These are phyloP conservation scores for Ploettnerulaceae sp. DNA, from an alignment of 2,329 filamentous ascomycete genomes.

Conservation along the genomic window DNA sequence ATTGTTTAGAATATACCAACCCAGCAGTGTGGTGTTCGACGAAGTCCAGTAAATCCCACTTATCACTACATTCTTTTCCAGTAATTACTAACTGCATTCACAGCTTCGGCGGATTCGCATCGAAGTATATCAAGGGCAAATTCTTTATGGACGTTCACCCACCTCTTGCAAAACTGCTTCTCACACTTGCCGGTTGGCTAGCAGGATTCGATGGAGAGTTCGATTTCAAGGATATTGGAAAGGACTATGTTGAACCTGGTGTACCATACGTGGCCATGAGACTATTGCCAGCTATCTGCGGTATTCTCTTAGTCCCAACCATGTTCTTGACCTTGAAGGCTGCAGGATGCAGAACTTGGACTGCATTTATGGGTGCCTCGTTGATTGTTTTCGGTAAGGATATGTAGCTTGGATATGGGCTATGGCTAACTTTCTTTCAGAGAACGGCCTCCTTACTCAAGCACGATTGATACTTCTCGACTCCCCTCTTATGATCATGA, in stretches of 20 bases:
- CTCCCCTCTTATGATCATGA: slow-evolving; percentile 89
- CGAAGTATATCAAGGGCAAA: slow-evolving; percentile 97
- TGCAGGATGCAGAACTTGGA: slow-evolving; percentile 80
- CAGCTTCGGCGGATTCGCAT: slow-evolving; percentile 95
- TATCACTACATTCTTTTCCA: background rate
- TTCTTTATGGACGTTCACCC: slow-evolving; percentile 99
- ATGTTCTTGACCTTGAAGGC: slow-evolving; percentile 96
- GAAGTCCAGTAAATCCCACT: slow-evolving; percentile 82
- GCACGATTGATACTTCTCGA: slow-evolving; percentile 94
- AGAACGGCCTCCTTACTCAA: slow-evolving; percentile 93
- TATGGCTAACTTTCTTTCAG: slow-evolving; percentile 43
- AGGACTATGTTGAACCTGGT: slow-evolving; percentile 91
- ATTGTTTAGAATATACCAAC: slow-evolving; percentile 93
- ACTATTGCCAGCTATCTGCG: slow-evolving; percentile 82
- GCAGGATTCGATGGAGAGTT: slow-evolving; percentile 94
- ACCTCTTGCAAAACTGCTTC: slow-evolving; percentile 91
- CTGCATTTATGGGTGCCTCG: slow-evolving; percentile 75
- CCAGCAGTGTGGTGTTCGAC: slow-evolving; percentile 94
- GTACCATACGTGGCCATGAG: slow-evolving; percentile 99
- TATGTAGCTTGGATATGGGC: slow-evolving; percentile 8
- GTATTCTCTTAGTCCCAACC: slow-evolving; percentile 80
- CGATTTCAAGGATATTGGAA: slow-evolving; percentile 99
- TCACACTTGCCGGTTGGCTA: slow-evolving; percentile 90
- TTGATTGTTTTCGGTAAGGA: slow-evolving; percentile 81
- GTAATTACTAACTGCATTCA: slow-evolving; percentile 20